A percentile compares a stretch with the other conserved stretches of the same genome.
Evolutionary conservation across 805 yeast genomes (phyloP).

Genomic region (Sugiyamaella floridensis): DNA sequence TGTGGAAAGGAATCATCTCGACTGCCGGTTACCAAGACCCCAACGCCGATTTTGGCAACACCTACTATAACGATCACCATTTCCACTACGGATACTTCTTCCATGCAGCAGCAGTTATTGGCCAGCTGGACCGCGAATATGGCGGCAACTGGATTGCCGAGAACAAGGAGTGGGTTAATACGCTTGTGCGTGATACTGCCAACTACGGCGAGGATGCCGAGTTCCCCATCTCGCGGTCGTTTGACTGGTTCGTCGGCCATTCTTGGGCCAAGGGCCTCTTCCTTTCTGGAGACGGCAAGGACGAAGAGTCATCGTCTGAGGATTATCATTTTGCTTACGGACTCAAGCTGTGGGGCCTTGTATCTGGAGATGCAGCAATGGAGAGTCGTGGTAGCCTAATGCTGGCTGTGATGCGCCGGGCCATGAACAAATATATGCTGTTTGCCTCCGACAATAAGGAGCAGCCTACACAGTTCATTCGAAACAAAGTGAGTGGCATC

Average conservation of each 20-base stretch:
- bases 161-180: conserved; percentile 51
- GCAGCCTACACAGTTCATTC: conserved; percentile 47
- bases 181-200: conserved; percentile 58
- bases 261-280: conserved; percentile 73
- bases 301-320: conserved; percentile 66
- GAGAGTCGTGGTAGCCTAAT: conserved; percentile 53
- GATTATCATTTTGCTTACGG: conserved; percentile 69
- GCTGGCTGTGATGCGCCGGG: conserved; percentile 47
- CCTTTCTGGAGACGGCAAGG: conserved; percentile 60
- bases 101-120: conserved; percentile 76
- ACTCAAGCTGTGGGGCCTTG: conserved; percentile 63
- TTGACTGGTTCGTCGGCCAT: conserved; percentile 71
- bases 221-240: conserved; percentile 62
- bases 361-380: conserved; percentile 47
- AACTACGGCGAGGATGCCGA: conserved; percentile 42
- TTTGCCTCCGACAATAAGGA: conserved; percentile 43
- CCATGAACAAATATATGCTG: conserved; percentile 52
- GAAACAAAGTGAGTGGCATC: conserved; percentile 64
- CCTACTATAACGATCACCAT: conserved; percentile 77
- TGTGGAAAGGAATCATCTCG: conserved; percentile 41
- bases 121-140: conserved; percentile 45
- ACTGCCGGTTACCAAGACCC: conserved; percentile 29
- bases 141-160: conserved; percentile 47
- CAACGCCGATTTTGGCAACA: conserved; percentile 64
- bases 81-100: conserved; percentile 79